Conservation (phyloP, 768 basidiomycete genomes). For the Auriscalpium vulgare region DNA sequence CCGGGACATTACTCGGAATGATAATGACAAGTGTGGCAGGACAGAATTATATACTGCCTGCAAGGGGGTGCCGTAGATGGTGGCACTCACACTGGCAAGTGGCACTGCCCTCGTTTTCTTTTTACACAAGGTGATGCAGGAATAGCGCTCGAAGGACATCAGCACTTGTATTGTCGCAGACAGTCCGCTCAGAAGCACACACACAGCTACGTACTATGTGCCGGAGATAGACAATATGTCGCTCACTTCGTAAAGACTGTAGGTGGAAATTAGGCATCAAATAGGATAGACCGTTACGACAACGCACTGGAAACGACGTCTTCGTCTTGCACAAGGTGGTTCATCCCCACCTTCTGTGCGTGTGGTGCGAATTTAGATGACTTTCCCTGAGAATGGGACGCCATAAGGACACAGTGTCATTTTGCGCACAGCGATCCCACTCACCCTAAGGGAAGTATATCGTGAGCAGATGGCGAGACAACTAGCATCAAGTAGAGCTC, state of each 20-base stretch:
- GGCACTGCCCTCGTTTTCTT: too few species aligned
- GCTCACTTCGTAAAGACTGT: slow-evolving; percentile 28
- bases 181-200: too few species aligned
- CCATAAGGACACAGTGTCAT: slow-evolving; percentile 16
- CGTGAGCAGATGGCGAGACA: background rate
- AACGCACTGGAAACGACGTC: slow-evolving; percentile 83
- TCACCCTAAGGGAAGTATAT: slow-evolving; percentile 4
- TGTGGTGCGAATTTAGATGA: slow-evolving; percentile 92
- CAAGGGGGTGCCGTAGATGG: too few species aligned
- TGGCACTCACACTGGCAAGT: too few species aligned
- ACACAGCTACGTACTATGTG: too few species aligned
- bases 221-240: too few species aligned
- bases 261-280: background rate
- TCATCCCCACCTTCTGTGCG: slow-evolving; percentile 87
- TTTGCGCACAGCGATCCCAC: slow-evolving; percentile 15
- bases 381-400: slow-evolving; percentile 52
- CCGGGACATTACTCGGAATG: too few species aligned
- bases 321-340: slow-evolving; percentile 79
- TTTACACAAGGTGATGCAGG: too few species aligned
- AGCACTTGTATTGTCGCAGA: too few species aligned
- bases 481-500: slow-evolving; percentile 19
- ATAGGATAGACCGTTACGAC: slow-evolving; percentile 1
- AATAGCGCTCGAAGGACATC: too few species aligned
- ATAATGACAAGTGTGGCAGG: too few species aligned
- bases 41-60: too few species aligned